Evolutionary conservation across 148 eudicot species (phyloP), one percentile per base, ranked within the genome.

Genomic region (Rhododendron griersonianum): DNA sequence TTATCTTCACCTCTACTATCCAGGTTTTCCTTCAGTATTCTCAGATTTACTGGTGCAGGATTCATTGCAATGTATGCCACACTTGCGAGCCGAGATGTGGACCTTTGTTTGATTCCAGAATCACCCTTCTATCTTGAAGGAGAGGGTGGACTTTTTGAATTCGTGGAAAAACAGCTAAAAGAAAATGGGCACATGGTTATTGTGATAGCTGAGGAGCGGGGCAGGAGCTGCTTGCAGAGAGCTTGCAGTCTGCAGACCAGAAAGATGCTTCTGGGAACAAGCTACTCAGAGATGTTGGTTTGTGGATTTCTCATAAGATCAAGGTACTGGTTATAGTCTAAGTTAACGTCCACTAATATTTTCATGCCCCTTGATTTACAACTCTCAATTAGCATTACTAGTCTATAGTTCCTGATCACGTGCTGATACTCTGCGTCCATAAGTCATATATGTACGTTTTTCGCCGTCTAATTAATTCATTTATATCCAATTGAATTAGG

Each of bases 51-150:
- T 84, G 71, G 45, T 89, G 88, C 91, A 96, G 99, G 99, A 75
- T 96, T 95, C 88, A 96, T 96, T 83, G 99, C 99, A 83, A 94
- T 96, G 99, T 91, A 95, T 91, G 99, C 99, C 67, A 96, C 99
- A 85, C 93, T 96, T 23, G 99, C 99, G 65, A 96, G 95, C 90
- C 91, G 99, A 87, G 99, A 96, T 92, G 99, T 96, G 83, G 99
- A 95, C 86, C 92, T 94, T 86, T 96, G 99, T 91, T 92, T 96
- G 92, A 96, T 96, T 90, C 99, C 99, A 59, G 99, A 96, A 84
- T 95, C 99, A 76, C 98, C 99, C 55, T 96, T 95, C 89, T 95
- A 90, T 85, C 94, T 96, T 44, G 98, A 93, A 88, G 98, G 98
- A 10, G 86, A 91, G 86, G 99, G 98, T 57, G 99, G 99, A 63